These are phyloP conservation scores for Dactylonectria estremocensis DNA, from an alignment of 2,329 filamentous ascomycete species.

Conservation along the genomic window DNA sequence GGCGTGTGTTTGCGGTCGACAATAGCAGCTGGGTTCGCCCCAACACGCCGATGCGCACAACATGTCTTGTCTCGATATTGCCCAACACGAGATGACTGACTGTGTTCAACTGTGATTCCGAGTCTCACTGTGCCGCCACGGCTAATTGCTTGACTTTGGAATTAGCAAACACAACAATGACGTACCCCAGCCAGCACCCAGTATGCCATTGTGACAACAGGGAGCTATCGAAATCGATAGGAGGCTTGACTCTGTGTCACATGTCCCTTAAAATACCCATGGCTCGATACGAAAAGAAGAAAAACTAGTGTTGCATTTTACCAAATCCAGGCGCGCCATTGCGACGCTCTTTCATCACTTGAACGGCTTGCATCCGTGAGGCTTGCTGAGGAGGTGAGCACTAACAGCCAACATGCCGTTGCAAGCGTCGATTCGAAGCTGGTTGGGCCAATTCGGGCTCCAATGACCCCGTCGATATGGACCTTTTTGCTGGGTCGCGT, in stretches of 20 bases:
- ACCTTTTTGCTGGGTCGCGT: neutral
- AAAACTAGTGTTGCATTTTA: constrained; percentile 8
- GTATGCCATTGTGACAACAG: neutral
- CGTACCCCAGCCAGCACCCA: neutral
- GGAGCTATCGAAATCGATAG: neutral
- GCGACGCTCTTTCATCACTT: neutral
- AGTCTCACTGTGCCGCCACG: neutral
- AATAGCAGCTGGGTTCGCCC: neutral
- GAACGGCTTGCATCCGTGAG: neutral
- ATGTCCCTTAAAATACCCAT: too few species aligned
- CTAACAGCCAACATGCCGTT: neutral
- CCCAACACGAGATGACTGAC: constrained; percentile 1
- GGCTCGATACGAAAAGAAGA: constrained; percentile 9
- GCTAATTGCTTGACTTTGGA: neutral
- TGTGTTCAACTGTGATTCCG: neutral
- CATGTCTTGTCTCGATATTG: neutral
- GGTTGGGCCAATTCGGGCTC: neutral
- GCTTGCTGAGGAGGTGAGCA: neutral
- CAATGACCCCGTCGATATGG: neutral
- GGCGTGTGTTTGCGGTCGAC: neutral
- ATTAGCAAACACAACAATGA: neutral
- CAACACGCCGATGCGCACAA: neutral
- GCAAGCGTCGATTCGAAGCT: neutral
- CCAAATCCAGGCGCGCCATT: neutral
- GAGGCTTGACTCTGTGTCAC: constrained; percentile 2